Evolutionary conservation across 108 stramenopile species (phyloP).

Genomic region (Nitzschia palea): DNA sequence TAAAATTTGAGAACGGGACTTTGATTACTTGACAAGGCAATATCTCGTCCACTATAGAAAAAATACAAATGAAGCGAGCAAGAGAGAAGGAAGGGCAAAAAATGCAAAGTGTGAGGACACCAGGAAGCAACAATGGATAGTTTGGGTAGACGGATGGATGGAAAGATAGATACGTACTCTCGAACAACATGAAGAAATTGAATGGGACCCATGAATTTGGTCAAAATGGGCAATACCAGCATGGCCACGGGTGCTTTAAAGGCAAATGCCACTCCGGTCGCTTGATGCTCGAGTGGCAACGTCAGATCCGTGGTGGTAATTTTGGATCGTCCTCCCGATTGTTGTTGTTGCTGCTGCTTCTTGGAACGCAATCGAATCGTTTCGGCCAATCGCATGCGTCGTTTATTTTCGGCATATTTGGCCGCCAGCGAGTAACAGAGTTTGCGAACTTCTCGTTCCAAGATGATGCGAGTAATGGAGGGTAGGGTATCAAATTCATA

Average conservation of each 20-base stretch:
- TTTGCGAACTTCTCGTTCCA: conserved; percentile 2
- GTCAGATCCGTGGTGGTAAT: not conserved
- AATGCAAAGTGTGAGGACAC: not conserved
- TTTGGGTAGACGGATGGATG: no score
- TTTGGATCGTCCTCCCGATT: not conserved
- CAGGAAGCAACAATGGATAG: no score
- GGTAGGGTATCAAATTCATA: conserved; percentile 29
- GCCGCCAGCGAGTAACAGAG: not conserved
- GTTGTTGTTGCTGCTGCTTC: not conserved
- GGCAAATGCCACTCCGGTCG: conserved; percentile 31
- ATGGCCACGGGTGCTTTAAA: conserved; percentile 85
- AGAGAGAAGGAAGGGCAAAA: conserved; percentile 1
- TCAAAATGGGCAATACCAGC: conserved; percentile 63
- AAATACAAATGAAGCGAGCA: no score
- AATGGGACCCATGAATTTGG: conserved; percentile 11
- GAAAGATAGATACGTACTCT: conserved; percentile 33
- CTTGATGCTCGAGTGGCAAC: not conserved
- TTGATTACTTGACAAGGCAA: conserved; percentile 71
- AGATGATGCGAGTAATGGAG: conserved; percentile 1
- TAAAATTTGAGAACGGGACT: conserved; percentile 79
- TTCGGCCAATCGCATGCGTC: not conserved
- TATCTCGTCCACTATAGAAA: conserved; percentile 59
- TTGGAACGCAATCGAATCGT: not conserved
- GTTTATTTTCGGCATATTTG: not conserved
- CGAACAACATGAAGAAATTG: conserved; percentile 72